Base-by-base conservation (phyloP, 768 basidiomycete genomes). In the Chiua virens region DNA sequence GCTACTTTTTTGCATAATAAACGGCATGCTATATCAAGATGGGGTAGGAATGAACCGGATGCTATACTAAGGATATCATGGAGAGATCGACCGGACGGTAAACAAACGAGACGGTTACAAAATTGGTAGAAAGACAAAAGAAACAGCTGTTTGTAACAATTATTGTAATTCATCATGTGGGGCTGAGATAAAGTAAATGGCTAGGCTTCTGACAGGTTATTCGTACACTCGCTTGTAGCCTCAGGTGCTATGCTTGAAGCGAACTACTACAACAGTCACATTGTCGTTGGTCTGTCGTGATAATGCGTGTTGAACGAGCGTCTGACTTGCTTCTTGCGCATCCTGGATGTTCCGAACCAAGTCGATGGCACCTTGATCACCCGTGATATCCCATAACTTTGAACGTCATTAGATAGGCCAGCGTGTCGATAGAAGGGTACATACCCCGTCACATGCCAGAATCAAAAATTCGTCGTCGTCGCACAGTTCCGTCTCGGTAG, bases 321-420 rank as follows among this genome's bases (percentile, higher is more conserved):
- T 78, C 42, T 81, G 73, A 59, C 86, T 88, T 6, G 96, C 96
- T 56, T 80, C 77, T 65, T 97, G 93, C 10, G 97, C 84, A 66
- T 97, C 89, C 22, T 74, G 64, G 32, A 84, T 71, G 32, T 80
- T 74, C 44, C 84, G 83, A 46, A 97, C 81, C 45, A 96, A 80
- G 49, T 98, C 89, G 32, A 96, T 85, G 4, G 95, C 95, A 36
- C 78, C 80, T 68, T 98, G 93, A 69, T 99, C 97, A 37, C 83
- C 85, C 35, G 86, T 81, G 17, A 99, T 91, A 69, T 99, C 97
- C 97, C 97, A 99, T 1, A 99, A 79, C 96, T 98, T 34, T 56
- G 35, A 30, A 42, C 27, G 50, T 37, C 17, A 44, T 66, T 37
- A 57, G 55, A 49, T 42, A 32, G 9, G 37, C 3, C 44, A 25